phyloP scores from a whole-genome alignment of 139 green algal species.

The Chlorella sorokiniana region DNA sequence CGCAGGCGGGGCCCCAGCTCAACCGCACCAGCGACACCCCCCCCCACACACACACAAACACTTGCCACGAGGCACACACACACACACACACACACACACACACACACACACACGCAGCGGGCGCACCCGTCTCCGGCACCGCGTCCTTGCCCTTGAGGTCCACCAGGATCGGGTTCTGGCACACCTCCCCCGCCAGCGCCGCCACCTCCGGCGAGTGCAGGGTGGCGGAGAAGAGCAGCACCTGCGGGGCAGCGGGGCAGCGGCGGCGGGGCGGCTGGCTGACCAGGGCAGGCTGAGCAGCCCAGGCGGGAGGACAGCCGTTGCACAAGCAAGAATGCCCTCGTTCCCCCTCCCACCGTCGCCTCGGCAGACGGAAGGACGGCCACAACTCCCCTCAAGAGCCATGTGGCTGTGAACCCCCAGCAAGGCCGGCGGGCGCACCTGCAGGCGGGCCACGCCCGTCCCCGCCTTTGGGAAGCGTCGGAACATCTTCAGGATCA shows the following conservation, averaged over 20 bases:
- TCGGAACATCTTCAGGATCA: slow-evolving; percentile 70
- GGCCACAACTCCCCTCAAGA: no score
- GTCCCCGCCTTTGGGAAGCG: slow-evolving; percentile 66
- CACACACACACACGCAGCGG: not conserved
- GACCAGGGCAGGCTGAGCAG: not conserved
- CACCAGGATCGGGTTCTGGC: slow-evolving; percentile 75
- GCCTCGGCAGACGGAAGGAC: no score
- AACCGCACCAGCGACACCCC: no score
- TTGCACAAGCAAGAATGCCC: no score
- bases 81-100: not conserved
- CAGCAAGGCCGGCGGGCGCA: not conserved
- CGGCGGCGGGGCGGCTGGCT: not conserved
- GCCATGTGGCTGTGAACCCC: not conserved
- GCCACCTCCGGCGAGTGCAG: slow-evolving; percentile 79
- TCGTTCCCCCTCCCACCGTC: no score
- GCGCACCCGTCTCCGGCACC: slow-evolving; percentile 69
- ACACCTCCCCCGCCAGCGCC: slow-evolving; percentile 61
- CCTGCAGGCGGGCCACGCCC: slow-evolving; percentile 67
- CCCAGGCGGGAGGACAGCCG: not conserved
- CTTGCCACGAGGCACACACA: not conserved
- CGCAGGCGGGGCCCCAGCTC: no score
- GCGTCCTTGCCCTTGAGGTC: slow-evolving; percentile 82
- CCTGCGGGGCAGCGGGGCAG: slow-evolving; percentile 33
- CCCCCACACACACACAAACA: not conserved
- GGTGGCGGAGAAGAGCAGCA: slow-evolving; percentile 87